Base-by-base conservation (phyloP, 495 filamentous ascomycete genomes). In the Cairneyella variabilis region DNA sequence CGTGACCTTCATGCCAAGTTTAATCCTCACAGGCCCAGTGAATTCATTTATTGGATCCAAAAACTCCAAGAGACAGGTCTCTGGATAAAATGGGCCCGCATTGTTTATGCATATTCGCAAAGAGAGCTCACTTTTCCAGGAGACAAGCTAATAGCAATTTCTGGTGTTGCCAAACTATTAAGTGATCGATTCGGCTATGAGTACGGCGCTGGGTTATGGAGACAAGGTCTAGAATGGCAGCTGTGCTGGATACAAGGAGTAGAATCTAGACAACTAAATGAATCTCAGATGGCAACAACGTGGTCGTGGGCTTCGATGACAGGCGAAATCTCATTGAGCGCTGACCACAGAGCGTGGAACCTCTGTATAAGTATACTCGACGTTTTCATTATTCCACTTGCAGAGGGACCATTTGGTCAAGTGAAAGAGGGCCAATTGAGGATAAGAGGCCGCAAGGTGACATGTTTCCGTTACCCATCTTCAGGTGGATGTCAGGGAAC, bases 71-170 rank as follows among this genome's bases (percentile, higher is more conserved):
- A 38, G 18, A 38, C 36, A 38, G 36, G 36, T 17, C 18, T 38
- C 36, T 38, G 14, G 36, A 38, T n/a, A 38, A 17, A 38, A 38
- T 38, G 36, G 36, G 14, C 14, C 36, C 14, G 18, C 14, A 22
- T 50, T 22, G 47, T 50, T 14, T 11, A 50, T 14, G 7, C 17
- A 38, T 50, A 50, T 25, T 50, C 47, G 6, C 20, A 17, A 3
- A 20, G 47, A 16, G 26, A 50, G 12, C 23, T 53, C 18, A 53
- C 50, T 37, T 53, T 23, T 45, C 10, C 12, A 21, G 16, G 28
- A 30, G 50, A 53, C 38, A 41, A 43, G 36, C 27, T 53, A 17
- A 10, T 43, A 3, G 50, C 50, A 25, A 20, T 53, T 8, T 53
- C 50, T 53, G 50, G 50, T 10, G n/a, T 53, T n/a, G 50, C 38